These are phyloP conservation scores for Wallacemonas sp. DNA, from an alignment of 208 protist species.

Conservation along the genomic window DNA sequence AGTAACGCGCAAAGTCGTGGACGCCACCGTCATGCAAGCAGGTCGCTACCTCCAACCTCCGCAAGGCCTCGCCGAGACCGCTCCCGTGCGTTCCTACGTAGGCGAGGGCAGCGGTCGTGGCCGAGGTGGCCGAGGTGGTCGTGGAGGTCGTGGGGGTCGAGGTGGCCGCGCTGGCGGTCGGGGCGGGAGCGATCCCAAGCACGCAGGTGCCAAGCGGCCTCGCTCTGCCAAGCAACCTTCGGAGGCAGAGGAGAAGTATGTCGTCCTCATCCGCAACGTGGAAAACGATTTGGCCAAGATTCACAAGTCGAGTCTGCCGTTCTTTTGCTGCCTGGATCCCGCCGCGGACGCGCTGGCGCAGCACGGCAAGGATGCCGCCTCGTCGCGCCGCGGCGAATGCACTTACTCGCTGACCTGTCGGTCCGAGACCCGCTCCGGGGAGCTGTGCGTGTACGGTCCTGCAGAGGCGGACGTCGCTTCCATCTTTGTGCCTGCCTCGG, in stretches of 20 bases:
- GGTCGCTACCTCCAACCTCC: not conserved
- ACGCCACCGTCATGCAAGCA: not conserved
- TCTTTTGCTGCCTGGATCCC: conserved; percentile 49
- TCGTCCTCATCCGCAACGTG: conserved; percentile 83
- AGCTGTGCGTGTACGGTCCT: conserved; percentile 60
- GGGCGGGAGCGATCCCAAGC: not conserved
- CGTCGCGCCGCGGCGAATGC: conserved; percentile 17
- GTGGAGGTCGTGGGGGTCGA: not conserved
- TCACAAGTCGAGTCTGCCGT: conserved; percentile 46
- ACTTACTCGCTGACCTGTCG: conserved; percentile 58
- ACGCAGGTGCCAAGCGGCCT: not conserved
- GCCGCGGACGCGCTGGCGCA: conserved; percentile 4
- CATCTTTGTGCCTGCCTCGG: conserved; percentile 24
- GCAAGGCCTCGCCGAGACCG: not conserved
- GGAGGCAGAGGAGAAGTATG: conserved; percentile 37
- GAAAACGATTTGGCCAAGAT: conserved; percentile 82
- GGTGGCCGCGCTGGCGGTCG: not conserved
- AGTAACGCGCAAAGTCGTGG: too few species aligned
- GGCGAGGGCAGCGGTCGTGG: not conserved
- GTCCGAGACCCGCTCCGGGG: conserved; percentile 73
- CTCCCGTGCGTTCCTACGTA: not conserved
- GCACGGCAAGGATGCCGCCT: not conserved
- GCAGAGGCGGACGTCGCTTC: conserved; percentile 45
- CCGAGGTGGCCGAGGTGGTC: not conserved
- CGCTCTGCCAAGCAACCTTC: not conserved